A percentile compares a stretch with the other conserved stretches of the same genome.
These are phyloP conservation scores for Xylaria bambusicola DNA, from an alignment of 495 filamentous ascomycete genomes.

Conservation along the genomic window DNA sequence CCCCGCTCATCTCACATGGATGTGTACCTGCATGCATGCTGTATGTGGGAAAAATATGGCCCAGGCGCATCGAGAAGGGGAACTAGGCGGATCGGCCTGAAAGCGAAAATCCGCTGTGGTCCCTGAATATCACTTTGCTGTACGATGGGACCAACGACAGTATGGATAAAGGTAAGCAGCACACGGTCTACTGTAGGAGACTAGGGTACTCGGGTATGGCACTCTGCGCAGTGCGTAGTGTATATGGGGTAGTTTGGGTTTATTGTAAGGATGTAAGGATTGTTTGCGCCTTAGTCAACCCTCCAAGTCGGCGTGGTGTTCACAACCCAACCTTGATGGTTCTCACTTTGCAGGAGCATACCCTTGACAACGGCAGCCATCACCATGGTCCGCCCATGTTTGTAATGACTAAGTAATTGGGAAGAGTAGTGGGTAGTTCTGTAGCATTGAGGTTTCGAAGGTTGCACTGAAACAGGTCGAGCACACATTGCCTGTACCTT, in stretches of 20 bases:
- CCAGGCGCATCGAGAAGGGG: no score
- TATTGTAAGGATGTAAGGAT: slow-evolving; percentile 17
- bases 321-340: neutral
- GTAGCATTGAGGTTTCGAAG: neutral
- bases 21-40: slow-evolving; percentile 12
- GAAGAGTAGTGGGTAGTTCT: neutral
- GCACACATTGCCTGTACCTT: neutral
- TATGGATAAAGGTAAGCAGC: neutral
- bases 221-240: no score
- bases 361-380: neutral
- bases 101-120: neutral
- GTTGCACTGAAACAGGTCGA: neutral
- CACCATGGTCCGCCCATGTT: neutral
- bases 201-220: slow-evolving; percentile 2
- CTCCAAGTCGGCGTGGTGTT: neutral
- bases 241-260: slow-evolving; percentile 3
- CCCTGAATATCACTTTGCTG: slow-evolving; percentile 7
- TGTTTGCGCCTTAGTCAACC: slow-evolving; percentile 14
- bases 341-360: neutral
- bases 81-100: slow-evolving; percentile 4
- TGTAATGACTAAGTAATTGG: slow-evolving; percentile 14
- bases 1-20: neutral
- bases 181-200: slow-evolving; percentile 1
- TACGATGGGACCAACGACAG: neutral
- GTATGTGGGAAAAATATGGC: neutral